Evolutionary conservation across 2,329 filamentous ascomycete species (phyloP).

Genomic region (Pseudogymnoascus sp.): DNA sequence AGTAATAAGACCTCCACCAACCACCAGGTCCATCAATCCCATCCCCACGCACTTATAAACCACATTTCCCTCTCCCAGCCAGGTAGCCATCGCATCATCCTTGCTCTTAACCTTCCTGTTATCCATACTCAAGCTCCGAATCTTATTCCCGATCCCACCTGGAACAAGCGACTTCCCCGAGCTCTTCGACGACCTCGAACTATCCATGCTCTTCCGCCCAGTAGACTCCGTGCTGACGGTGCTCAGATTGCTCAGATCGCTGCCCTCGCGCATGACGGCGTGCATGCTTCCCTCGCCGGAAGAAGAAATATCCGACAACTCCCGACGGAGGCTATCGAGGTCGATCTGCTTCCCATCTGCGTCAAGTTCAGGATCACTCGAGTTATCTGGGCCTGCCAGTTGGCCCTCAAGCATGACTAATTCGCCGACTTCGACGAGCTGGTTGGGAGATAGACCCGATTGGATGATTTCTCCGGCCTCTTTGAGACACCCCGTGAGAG

Average conservation of each 20-base stretch:
- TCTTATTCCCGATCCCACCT: neutral
- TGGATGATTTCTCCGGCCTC: constrained; percentile 84
- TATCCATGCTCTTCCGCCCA: neutral
- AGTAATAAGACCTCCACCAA: constrained; percentile 50
- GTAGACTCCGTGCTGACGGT: neutral
- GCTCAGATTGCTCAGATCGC: neutral
- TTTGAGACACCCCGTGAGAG: constrained; percentile 67
- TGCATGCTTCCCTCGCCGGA: neutral
- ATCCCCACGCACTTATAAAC: constrained; percentile 63
- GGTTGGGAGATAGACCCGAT: constrained; percentile 61
- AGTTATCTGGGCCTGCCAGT: neutral
- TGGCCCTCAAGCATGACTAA: constrained; percentile 52
- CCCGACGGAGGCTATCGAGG: neutral
- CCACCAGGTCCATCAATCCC: constrained; percentile 58
- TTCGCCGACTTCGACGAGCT: constrained; percentile 84
- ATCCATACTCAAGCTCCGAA: constrained; percentile 3
- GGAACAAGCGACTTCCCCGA: neutral
- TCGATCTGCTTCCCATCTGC: neutral
- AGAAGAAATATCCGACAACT: neutral
- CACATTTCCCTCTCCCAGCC: constrained; percentile 46
- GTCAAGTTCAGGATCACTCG: neutral
- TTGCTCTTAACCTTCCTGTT: constrained; percentile 6
- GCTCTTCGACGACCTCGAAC: neutral
- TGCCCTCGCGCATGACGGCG: neutral
- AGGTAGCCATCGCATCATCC: constrained; percentile 13